These are phyloP conservation scores for Trichoderma gracile DNA, from an alignment of 2,329 filamentous ascomycete species.

Conservation along the genomic window DNA sequence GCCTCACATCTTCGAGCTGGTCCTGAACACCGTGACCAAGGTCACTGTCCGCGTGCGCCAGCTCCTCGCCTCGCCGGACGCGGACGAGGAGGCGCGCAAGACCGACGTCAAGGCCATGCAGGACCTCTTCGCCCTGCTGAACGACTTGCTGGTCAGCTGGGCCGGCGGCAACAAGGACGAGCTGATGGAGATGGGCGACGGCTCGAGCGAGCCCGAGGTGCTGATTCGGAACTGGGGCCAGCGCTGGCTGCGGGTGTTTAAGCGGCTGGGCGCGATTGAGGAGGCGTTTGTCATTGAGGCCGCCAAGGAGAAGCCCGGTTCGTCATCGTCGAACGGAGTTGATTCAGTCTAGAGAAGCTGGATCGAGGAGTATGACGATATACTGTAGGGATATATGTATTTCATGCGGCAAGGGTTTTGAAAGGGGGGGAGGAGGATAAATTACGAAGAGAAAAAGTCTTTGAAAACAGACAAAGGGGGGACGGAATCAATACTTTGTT, in stretches of 20 bases:
- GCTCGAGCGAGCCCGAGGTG: conserved; percentile 57
- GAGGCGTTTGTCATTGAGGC: conserved; percentile 61
- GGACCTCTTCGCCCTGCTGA: conserved; percentile 76
- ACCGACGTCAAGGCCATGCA: conserved; percentile 74
- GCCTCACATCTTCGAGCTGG: conserved; percentile 83
- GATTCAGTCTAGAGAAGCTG: conserved; percentile 21
- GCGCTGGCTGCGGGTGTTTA: conserved; percentile 84
- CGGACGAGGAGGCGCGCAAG: conserved; percentile 65
- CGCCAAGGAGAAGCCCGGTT: conserved; percentile 32
- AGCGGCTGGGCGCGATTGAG: conserved; percentile 79
- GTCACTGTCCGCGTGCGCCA: conserved; percentile 85
- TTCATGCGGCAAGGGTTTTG: not conserved
- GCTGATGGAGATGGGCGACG: conserved; percentile 68
- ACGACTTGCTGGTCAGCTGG: conserved; percentile 73
- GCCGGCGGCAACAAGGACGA: conserved; percentile 72
- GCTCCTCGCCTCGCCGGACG: conserved; percentile 63
- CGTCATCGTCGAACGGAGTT: conserved; percentile 23
- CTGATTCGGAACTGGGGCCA: conserved; percentile 78
- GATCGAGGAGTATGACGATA: conserved; percentile 14
- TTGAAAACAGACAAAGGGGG: too few relatives aligned
- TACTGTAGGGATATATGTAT: conserved; percentile 9
- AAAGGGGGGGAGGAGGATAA: not conserved
- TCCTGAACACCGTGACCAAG: conserved; percentile 84
- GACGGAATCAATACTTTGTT: not conserved
- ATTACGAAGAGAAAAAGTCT: too few relatives aligned